Conservation (phyloP, 495 filamentous ascomycete species). For the Neurospora sp. region DNA sequence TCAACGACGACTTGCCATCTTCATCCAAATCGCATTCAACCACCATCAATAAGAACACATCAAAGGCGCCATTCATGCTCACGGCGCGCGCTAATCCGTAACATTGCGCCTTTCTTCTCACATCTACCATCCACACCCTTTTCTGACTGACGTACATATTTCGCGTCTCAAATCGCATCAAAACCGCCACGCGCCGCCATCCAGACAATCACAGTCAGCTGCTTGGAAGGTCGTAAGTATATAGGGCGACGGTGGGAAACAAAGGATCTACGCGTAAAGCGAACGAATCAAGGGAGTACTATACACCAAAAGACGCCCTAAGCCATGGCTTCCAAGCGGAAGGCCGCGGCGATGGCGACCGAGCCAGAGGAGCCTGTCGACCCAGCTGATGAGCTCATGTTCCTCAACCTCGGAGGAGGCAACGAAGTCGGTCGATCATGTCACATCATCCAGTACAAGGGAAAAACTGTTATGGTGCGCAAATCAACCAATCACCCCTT, state of each 20-base stretch:
- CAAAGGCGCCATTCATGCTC: not conserved
- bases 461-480: constrained; percentile 94
- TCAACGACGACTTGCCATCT: not conserved
- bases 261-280: not conserved
- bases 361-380: constrained; percentile 61
- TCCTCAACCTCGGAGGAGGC: constrained; percentile 85
- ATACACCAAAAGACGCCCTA: not conserved
- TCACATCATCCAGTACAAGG: constrained; percentile 97
- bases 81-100: not conserved
- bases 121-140: not conserved
- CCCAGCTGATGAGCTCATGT: constrained; percentile 79
- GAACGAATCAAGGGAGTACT: not conserved
- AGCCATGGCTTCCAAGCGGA: constrained; percentile 67
- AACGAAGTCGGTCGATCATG: constrained; percentile 97
- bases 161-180: not conserved
- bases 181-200: not conserved
- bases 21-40: not conserved
- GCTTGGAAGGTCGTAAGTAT: not conserved
- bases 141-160: not conserved
- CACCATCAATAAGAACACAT: not conserved
- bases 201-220: not conserved
- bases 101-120: no score
- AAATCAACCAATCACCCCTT: not conserved
- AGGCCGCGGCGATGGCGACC: constrained; percentile 55
- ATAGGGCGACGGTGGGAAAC: not conserved